Conservation (phyloP, 768 basidiomycete genomes). For the Leccinum disarticulatum region DNA sequence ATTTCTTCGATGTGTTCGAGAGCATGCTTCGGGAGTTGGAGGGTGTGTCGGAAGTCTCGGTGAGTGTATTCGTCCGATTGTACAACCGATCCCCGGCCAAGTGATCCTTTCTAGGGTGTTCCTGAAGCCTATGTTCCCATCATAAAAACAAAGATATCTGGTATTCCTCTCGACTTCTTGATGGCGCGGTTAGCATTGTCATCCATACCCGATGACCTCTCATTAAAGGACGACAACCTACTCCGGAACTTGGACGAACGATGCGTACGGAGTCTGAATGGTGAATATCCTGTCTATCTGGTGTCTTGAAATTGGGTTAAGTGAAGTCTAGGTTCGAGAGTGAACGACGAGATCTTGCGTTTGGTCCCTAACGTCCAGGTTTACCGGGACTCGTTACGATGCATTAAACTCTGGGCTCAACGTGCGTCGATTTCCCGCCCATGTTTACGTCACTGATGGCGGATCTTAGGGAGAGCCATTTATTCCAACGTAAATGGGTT, state of each 20-base stretch:
- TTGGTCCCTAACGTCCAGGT: conserved; percentile 93
- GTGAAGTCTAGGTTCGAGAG: conserved; percentile 71
- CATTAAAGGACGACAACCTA: conserved; percentile 87
- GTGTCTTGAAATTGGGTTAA: conserved; percentile 12
- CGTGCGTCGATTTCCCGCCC: conserved; percentile 49
- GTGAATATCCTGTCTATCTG: conserved; percentile 36
- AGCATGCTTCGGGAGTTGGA: conserved; percentile 82
- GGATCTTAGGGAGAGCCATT: conserved; percentile 77
- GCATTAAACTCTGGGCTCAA: conserved; percentile 98
- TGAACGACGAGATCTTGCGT: conserved; percentile 93
- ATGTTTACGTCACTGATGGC: conserved; percentile 7
- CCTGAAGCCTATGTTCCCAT: conserved; percentile 97
- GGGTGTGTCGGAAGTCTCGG: conserved; percentile 86
- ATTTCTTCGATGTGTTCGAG: conserved; percentile 93
- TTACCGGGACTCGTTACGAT: conserved; percentile 91
- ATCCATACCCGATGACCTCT: conserved; percentile 88
- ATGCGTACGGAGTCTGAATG: conserved; percentile 92
- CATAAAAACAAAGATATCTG: conserved; percentile 86
- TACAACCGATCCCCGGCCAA: conserved; percentile 3
- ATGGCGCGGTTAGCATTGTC: conserved; percentile 88
- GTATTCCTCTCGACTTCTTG: conserved; percentile 91
- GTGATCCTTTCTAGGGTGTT: conserved; percentile 63
- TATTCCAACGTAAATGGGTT: conserved; percentile 99
- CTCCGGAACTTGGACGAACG: conserved; percentile 91
- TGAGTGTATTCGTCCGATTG: conserved; percentile 42